Percentiles rank a stretch among this genome's conserved stretches.
phyloP scores from a whole-genome alignment of 768 basidiomycete genomes.

The Termitomyces eurrhizus region DNA sequence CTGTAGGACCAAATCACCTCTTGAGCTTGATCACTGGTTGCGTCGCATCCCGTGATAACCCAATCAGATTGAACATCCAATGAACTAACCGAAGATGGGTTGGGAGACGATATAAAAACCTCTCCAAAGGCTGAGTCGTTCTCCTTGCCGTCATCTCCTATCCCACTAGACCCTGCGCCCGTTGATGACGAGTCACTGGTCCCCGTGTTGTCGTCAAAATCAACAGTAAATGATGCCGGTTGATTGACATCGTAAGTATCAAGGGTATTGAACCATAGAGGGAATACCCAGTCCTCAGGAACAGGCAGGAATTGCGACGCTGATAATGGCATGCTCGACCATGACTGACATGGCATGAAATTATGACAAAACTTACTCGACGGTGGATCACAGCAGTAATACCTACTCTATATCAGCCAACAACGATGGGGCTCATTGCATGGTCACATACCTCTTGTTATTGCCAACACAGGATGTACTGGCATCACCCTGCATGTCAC shows the following conservation, averaged over 20 bases:
- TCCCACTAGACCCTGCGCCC: neutral
- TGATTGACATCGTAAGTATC: neutral
- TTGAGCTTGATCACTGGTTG: neutral
- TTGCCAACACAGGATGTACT: constrained; percentile 1
- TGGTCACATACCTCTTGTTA: neutral
- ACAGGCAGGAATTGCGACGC: constrained; percentile 1
- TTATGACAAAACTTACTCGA: neutral
- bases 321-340: neutral
- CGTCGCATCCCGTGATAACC: neutral
- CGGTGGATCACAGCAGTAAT: constrained; percentile 2
- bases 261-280: neutral
- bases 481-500: constrained; percentile 3
- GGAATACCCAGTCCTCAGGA: neutral
- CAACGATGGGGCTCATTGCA: neutral
- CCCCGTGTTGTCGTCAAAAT: constrained; percentile 1
- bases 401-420: neutral
- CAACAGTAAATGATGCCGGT: constrained; percentile 1
- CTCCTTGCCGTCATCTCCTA: neutral
- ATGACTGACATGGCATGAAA: neutral
- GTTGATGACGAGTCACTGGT: neutral
- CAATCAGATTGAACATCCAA: constrained; percentile 1
- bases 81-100: neutral
- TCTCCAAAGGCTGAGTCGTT: constrained; percentile 1
- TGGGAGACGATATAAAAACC: constrained; percentile 1
- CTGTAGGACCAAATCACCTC: neutral